Conservation (phyloP, 2,329 filamentous ascomycete genomes). For the Aurifilum marmelostoma region DNA sequence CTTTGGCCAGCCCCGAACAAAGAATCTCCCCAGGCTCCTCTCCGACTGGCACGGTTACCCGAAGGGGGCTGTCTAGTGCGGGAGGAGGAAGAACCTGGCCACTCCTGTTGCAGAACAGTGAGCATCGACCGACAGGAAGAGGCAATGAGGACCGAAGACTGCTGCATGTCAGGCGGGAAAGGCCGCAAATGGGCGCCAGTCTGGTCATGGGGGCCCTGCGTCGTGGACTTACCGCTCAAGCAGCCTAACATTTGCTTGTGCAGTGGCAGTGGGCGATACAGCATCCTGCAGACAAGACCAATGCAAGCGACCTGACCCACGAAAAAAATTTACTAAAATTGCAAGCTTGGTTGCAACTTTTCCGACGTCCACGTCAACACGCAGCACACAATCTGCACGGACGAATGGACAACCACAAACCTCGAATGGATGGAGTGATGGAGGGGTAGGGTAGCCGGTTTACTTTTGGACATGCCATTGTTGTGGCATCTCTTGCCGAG, state of each 20-base stretch:
- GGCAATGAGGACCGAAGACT: neutral
- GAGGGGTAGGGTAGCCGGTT: neutral
- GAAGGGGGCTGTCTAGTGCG: neutral
- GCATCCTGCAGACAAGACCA: neutral
- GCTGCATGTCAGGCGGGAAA: conserved; percentile 3
- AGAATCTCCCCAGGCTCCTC: neutral
- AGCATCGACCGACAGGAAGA: neutral
- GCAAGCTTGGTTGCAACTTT: neutral
- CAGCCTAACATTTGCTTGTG: neutral
- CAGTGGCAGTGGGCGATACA: neutral
- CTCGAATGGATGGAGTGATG: neutral
- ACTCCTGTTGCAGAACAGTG: neutral
- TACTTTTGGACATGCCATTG: neutral
- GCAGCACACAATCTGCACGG: conserved; percentile 6
- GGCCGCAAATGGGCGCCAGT: neutral
- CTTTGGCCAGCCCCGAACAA: neutral
- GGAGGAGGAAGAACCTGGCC: neutral
- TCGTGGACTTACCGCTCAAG: neutral
- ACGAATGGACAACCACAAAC: neutral
- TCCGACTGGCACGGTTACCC: neutral
- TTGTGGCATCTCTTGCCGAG: neutral
- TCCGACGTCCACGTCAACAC: conserved; percentile 13
- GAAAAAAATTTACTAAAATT: too few relatives aligned
- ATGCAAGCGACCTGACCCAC: neutral
- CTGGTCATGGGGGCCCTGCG: neutral